These are phyloP conservation scores for Sarocladiaceae sp. DNA, from an alignment of 2,329 filamentous ascomycete species.

Conservation along the genomic window DNA sequence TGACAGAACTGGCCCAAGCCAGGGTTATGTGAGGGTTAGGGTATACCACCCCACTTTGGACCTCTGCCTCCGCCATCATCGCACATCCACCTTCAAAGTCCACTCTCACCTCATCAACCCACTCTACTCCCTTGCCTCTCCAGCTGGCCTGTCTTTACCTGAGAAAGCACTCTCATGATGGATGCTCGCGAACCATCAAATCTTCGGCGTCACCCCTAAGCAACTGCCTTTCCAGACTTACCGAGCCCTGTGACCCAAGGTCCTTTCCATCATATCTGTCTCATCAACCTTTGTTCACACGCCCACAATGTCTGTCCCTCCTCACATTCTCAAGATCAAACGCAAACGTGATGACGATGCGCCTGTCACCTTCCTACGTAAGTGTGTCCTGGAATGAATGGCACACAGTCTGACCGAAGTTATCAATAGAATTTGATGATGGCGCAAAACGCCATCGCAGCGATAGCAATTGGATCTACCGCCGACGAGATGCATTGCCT, in stretches of 20 bases:
- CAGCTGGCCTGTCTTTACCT: no score
- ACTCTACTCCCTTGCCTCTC: no score
- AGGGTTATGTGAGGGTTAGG: background rate
- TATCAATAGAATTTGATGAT: conserved; percentile 28
- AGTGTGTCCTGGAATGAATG: conserved; percentile 18
- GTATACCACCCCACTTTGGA: conserved; percentile 2
- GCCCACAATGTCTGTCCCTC: conserved; percentile 46
- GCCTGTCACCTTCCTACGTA: conserved; percentile 51
- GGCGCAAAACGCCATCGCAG: conserved; percentile 47
- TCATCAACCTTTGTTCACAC: no score
- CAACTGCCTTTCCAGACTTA: no score
- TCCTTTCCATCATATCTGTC: no score
- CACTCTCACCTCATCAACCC: no score
- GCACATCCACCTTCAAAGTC: no score
- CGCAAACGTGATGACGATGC: conserved; percentile 50
- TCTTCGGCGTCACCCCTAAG: no score
- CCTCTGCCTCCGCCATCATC: background rate
- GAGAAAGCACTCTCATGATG: no score
- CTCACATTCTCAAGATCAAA: conserved; percentile 54
- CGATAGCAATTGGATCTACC: conserved; percentile 48
- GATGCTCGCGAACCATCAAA: no score
- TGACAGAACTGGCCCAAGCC: no score
- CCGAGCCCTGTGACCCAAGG: no score
- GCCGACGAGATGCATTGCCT: conserved; percentile 36
- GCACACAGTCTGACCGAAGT: conserved; percentile 4